These are phyloP conservation scores for Cladophialophora carrionii DNA, from an alignment of 2,329 filamentous ascomycete species.

Conservation along the genomic window DNA sequence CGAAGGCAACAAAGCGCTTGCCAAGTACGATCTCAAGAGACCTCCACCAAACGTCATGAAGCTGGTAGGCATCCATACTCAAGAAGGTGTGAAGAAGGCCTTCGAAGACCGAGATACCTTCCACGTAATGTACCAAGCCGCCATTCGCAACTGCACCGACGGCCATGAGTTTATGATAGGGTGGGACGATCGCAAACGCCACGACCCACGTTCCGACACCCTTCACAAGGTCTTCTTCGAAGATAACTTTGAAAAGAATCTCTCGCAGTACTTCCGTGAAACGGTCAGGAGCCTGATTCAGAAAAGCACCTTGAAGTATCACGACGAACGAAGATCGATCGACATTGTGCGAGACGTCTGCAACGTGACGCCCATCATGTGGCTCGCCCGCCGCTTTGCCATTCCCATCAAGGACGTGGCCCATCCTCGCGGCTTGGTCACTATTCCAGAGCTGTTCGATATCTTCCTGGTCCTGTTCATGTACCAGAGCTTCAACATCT, in stretches of 20 bases:
- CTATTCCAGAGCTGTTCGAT: conserved; percentile 53
- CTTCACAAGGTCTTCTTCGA: conserved; percentile 55
- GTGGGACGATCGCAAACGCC: conserved; percentile 50
- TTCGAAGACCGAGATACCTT: conserved; percentile 57
- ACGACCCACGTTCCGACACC: conserved; percentile 48
- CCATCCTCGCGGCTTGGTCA: conserved; percentile 60
- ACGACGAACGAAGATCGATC: conserved; percentile 52
- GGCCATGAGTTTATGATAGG: conserved; percentile 55
- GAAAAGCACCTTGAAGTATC: conserved; percentile 53
- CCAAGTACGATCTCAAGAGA: conserved; percentile 53
- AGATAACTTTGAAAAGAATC: conserved; percentile 50
- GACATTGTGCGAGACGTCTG: conserved; percentile 67
- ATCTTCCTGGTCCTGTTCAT: conserved; percentile 52
- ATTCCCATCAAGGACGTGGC: conserved; percentile 67
- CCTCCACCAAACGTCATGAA: conserved; percentile 47
- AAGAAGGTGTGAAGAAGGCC: conserved; percentile 55
- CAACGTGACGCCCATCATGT: conserved; percentile 68
- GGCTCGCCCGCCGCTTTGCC: conserved; percentile 65
- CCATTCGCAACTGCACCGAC: conserved; percentile 48
- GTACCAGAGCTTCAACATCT: conserved; percentile 60
- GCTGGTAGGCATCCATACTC: conserved; percentile 55
- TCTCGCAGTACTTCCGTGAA: conserved; percentile 50
- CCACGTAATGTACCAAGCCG: conserved; percentile 53
- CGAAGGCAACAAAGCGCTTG: conserved; percentile 51
- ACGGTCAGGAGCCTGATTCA: conserved; percentile 53